These are phyloP conservation scores for Aspergillus melleus DNA, from an alignment of 2,329 filamentous ascomycete species.

Conservation along the genomic window DNA sequence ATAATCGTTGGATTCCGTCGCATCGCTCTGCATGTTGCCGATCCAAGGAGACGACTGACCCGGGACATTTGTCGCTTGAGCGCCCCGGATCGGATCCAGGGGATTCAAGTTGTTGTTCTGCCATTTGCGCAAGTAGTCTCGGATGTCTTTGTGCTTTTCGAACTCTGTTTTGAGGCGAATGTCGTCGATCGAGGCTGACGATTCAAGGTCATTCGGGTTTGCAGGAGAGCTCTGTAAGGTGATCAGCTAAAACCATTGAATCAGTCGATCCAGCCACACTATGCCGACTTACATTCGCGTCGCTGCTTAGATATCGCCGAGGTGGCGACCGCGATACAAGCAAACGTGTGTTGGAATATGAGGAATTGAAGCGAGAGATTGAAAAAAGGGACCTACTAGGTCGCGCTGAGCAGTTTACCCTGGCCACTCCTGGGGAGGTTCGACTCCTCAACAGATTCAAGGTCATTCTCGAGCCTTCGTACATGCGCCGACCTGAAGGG, in stretches of 20 bases:
- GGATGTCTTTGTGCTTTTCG: constrained; percentile 39
- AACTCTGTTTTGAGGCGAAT: constrained; percentile 35
- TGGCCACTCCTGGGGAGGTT: constrained; percentile 8
- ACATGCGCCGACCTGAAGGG: constrained; percentile 5
- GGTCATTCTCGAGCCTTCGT: constrained; percentile 19
- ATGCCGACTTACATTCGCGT: constrained; percentile 7
- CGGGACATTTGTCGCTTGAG: constrained; percentile 16
- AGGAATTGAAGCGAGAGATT: background rate
- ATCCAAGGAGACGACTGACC: constrained; percentile 19
- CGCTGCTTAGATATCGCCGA: constrained; percentile 1
- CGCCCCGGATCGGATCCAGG: constrained; percentile 31
- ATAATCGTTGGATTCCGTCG: constrained; percentile 26
- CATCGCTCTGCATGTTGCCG: constrained; percentile 38
- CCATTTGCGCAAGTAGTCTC: constrained; percentile 45
- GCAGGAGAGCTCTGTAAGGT: background rate
- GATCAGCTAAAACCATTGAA: background rate
- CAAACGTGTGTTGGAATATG: constrained; percentile 1
- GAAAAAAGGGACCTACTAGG: constrained; percentile 1
- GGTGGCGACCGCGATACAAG: background rate
- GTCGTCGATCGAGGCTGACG: constrained; percentile 24
- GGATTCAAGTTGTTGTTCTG: constrained; percentile 30
- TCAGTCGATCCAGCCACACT: background rate
- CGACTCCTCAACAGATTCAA: constrained; percentile 24
- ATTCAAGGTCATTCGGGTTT: constrained; percentile 5
- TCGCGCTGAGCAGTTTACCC: constrained; percentile 1